Base-by-base conservation (phyloP, 306 rosid genomes). In the Quercus glauca region DNA sequence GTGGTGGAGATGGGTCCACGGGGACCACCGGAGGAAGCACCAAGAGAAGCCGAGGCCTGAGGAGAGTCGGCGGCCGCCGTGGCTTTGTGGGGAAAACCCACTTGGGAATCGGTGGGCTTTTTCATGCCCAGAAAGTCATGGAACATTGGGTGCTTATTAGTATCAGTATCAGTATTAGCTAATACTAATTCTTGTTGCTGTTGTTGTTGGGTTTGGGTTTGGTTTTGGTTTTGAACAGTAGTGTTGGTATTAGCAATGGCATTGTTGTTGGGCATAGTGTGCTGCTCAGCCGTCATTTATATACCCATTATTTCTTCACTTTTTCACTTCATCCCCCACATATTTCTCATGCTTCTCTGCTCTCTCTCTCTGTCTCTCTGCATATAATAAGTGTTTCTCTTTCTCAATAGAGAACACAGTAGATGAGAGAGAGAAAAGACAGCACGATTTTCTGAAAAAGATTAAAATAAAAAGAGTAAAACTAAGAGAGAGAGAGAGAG, bases 101-200 rank as follows among this genome's bases (percentile, higher is more conserved):
- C 8, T 10, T 71, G 81, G 11, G 90, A 61, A 69, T 84, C 87
- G 28, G 81, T 13, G 45, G 95, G 85, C 59, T 79, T 57, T 77
- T 84, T 92, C 93, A 82, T 90, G 79, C 93, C 97, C 53, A 94
- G 87, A 85, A 94, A 94, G 78, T 94, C 97, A 83, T 91, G 99
- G 61, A 92, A 92, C 2, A 90, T 82, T 1, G 93, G 90, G 6
- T 88, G 45, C 45, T 41, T 41, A 8, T 41, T 8, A 41, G 45
- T 41, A 41, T 41, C 45, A 41, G 45, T 41, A 41, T 41, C 45
- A 41, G 45, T 90, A 59, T 12, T 13, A 49, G 80, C 72, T 21
- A 69, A 71, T 41, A 41, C 45, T 41, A 41, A 41, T 41, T 41
- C 45, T 67, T 86, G 89, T 72, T 20, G 71, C 18, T 73, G 76